Base-by-base conservation (phyloP, 2,329 filamentous ascomycete genomes). In the Ascomycota sp. region DNA sequence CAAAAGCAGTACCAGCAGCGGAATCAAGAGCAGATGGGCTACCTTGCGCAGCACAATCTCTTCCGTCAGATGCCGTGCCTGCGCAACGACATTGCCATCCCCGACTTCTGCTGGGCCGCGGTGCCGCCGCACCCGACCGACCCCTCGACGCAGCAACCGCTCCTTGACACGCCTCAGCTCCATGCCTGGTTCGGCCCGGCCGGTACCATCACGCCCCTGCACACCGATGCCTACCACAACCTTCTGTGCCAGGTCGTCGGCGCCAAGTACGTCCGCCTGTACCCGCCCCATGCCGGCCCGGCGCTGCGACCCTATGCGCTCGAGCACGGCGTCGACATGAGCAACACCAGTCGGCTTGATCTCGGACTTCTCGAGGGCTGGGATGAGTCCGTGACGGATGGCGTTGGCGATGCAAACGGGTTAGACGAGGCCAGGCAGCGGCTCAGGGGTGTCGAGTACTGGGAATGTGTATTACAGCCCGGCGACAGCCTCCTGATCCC, bases 191-290 rank as follows among this genome's bases (percentile, higher is more conserved):
- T 95, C 37, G 89, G 89, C 0, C 89, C 89, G 0, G 60, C 72
- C 0, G 74, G 72, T 29, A 95, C 89, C 1, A 85, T 93, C 37
- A 93, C 83, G 1, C 89, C 89, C 2, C 59, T 95, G 1, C 89
- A 98, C 50, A 91, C 82, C 2, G 89, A 95, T 44, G 81, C 79
- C 2, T 91, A 94, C 48, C 81, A 94, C 46, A 95, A 95, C 45
- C 69, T 95, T 28, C 66, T 95, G 4, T 75, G 75, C 17, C 89
- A 95, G 50, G 78, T 91, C 1, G 79, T 92, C 0, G 89, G 89
- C 0, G 62, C 68, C 33, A 98, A 98, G 52, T 95, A 95, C 49
- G 57, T 95, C n/a, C 66, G 89, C 1, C 59, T 95, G 2, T 95
- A 94, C 48, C 62, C 75, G 1, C 85, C 86, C 0, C 48, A 50